Conservation (phyloP, 768 basidiomycete genomes). For the Termitomyces bulborhizus region DNA sequence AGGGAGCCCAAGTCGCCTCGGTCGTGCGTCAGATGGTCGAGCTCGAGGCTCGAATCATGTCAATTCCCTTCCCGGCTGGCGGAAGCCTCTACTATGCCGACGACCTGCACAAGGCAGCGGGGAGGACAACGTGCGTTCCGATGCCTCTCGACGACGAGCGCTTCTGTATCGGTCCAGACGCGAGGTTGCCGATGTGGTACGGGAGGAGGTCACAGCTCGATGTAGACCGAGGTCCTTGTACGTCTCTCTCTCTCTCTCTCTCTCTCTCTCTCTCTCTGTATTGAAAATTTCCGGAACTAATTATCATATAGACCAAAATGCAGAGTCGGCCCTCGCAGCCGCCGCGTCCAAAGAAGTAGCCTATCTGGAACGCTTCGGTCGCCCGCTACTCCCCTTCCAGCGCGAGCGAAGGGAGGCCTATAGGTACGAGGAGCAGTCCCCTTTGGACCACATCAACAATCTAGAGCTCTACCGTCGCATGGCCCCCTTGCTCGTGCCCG, state of each 20-base stretch:
- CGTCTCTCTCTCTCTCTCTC: background rate
- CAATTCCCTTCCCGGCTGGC: conserved; percentile 20
- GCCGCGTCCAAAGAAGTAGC: conserved; percentile 30
- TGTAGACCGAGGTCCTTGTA: background rate
- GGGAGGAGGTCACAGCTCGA: background rate
- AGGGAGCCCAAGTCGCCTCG: too few relatives aligned
- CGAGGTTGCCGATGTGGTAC: too few relatives aligned
- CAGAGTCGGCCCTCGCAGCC: conserved; percentile 31
- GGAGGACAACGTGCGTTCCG: conserved; percentile 9
- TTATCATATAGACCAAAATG: conserved; percentile 34
- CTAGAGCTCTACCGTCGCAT: too few relatives aligned
- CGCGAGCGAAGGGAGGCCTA: conserved; percentile 7
- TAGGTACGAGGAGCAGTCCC: too few relatives aligned
- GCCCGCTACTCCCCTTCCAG: conserved; percentile 37
- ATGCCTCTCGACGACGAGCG: background rate
- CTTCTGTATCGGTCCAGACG: background rate
- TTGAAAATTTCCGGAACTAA: conserved; percentile 17
- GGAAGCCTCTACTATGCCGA: conserved; percentile 33
- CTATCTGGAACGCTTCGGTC: conserved; percentile 43
- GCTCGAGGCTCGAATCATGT: conserved; percentile 44
- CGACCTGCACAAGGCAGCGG: conserved; percentile 36
- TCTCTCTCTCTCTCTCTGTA: background rate
- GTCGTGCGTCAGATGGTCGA: conserved; percentile 38
- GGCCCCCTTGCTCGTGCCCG: too few relatives aligned
- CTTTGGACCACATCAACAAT: too few relatives aligned